Evolutionary conservation across 2,329 filamentous ascomycete genomes (phyloP), one percentile per base, ranked within the genome.

Genomic region (Xylariaceae sp.): DNA sequence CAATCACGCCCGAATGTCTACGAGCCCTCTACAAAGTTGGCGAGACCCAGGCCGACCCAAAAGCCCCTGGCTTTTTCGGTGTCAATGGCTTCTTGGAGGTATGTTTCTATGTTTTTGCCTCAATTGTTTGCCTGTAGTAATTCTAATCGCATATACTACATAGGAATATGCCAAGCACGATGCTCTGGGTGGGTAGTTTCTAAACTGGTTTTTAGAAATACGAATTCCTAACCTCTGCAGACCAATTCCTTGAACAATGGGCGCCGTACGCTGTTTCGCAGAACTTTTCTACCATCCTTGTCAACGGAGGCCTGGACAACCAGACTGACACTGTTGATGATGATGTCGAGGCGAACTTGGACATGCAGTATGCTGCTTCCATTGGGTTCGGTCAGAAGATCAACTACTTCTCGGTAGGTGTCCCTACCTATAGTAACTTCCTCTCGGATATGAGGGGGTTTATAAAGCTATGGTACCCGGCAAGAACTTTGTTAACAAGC

Each of bases 301-400:
- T 89, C 59, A 84, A 85, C 54, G 79, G 79, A 11, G 87, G 84
- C 1, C 65, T 78, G 4, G 78, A 84, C 54, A 73, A 79, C 6
- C 79, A 84, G 63, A 66, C 67, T 63, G 73, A 79, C 6, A 62
- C 65, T 1, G 65, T 68, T 2, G 72, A 76, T 63, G 77, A 64
- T 11, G 67, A 76, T 56, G 66, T 73, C 0, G 85, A 88, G 65
- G 85, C 82, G 33, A 85, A 82, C 53, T 71, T 87, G 24, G 84
- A 88, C 64, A 78, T 84, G 4, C 80, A 87, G 61, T 82, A 84
- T 46, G 49, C 55, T 21, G 43, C 49, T 19, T 49, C 55, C 8
- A 37, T 58, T 19, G 55, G 48, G 1, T 58, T 31, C 26, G 55
- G 26, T 3, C 55, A 58, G 11, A 14, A 44, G 1, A 45, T 58